Conservation (phyloP, 202 grass and related monocot genomes). For the Hordeum pubiflorum region DNA sequence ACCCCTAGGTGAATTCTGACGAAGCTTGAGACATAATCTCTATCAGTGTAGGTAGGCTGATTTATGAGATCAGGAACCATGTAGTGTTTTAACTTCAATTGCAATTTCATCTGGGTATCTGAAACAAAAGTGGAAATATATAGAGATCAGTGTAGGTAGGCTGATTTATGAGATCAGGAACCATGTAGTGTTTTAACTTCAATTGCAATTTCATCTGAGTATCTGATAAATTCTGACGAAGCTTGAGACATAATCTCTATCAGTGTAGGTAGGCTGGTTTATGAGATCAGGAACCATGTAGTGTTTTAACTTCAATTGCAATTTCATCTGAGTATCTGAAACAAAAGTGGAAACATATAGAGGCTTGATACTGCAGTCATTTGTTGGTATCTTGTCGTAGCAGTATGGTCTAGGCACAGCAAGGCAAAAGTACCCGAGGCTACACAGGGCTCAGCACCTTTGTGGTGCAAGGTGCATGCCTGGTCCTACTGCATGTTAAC, state of each 20-base stretch:
- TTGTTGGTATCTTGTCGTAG: background rate
- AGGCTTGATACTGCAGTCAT: background rate
- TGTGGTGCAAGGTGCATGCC: background rate
- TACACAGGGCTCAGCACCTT: background rate
- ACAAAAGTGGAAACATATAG: background rate
- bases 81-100: background rate
- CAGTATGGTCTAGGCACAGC: background rate
- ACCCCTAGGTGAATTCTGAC: too few relatives aligned
- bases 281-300: background rate
- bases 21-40: background rate
- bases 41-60: background rate
- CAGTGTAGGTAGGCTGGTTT: background rate
- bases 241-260: background rate
- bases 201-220: background rate
- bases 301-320: background rate
- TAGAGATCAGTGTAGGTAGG: background rate
- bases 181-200: background rate
- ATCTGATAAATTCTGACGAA: too few relatives aligned
- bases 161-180: background rate
- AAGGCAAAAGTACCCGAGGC: too few relatives aligned
- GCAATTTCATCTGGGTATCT: background rate
- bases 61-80: background rate
- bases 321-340: background rate
- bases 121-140: background rate
- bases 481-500: background rate